phyloP scores from a whole-genome alignment of 805 yeast species.

The Komagataella phaffii region DNA sequence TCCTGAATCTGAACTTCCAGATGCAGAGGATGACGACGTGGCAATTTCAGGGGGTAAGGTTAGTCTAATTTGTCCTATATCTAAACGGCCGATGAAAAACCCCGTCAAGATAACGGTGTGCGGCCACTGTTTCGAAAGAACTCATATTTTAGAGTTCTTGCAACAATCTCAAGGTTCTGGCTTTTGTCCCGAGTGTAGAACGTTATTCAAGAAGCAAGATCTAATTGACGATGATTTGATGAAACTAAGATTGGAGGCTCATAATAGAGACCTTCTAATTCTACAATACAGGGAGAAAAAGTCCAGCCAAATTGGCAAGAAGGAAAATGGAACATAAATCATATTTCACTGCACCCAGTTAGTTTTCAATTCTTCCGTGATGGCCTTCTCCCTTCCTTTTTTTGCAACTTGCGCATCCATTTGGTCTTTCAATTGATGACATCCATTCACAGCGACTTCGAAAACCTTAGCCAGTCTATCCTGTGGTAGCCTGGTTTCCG shows the following conservation, averaged over 20 bases:
- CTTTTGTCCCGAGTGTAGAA: conserved; percentile 49
- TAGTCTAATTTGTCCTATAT: conserved; percentile 57
- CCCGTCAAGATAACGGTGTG: conserved; percentile 49
- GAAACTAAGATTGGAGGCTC: conserved; percentile 37
- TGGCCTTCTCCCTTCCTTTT: conserved; percentile 32
- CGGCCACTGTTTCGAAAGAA: conserved; percentile 47
- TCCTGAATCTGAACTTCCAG: conserved; percentile 53
- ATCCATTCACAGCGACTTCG: conserved; percentile 78
- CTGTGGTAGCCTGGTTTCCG: conserved; percentile 78
- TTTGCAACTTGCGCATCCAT: conserved; percentile 79
- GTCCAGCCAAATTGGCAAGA: neutral
- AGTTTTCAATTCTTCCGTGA: neutral
- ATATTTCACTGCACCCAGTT: neutral
- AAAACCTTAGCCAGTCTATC: conserved; percentile 67
- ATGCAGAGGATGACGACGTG: conserved; percentile 40
- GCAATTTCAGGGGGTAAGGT: conserved; percentile 59
- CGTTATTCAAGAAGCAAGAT: conserved; percentile 19
- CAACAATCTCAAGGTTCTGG: conserved; percentile 6
- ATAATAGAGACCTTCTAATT: conserved; percentile 9
- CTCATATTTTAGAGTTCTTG: conserved; percentile 25
- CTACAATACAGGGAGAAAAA: neutral
- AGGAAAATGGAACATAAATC: neutral
- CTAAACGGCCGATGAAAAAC: conserved; percentile 31
- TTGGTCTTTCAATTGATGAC: conserved; percentile 65
- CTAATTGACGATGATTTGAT: conserved; percentile 36